These are phyloP conservation scores for Hirschfeldia incana DNA, from an alignment of 345 rosid genomes.

Conservation along the genomic window DNA sequence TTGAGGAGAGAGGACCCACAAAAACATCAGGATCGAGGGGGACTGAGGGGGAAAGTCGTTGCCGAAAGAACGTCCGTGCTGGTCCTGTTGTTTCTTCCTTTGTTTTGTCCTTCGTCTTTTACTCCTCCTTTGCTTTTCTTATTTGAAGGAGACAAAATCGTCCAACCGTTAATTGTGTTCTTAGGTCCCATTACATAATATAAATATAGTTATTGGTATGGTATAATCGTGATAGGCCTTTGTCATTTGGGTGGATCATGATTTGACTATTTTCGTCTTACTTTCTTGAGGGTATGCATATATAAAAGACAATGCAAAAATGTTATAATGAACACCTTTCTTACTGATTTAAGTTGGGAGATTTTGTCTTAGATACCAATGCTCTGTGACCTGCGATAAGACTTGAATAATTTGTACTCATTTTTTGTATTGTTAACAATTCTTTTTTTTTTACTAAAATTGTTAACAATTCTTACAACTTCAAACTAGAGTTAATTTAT, in stretches of 20 bases:
- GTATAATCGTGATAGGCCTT: slow-evolving; percentile 7
- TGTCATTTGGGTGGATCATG: slow-evolving; percentile 6
- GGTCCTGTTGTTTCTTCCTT: no score
- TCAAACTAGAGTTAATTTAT: no score
- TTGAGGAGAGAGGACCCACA: no score
- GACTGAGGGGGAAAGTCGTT: no score
- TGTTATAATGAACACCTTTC: background rate
- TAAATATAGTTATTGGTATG: slow-evolving; percentile 8
- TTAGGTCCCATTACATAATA: slow-evolving; percentile 9
- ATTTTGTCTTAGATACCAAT: background rate
- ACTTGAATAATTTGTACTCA: background rate
- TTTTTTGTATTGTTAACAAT: background rate
- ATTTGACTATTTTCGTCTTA: slow-evolving; percentile 14
- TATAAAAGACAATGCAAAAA: slow-evolving; percentile 7
- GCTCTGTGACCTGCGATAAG: background rate
- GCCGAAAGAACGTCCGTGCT: no score
- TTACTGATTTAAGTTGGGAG: background rate
- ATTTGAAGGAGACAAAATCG: background rate
- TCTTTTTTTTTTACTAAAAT: no score
- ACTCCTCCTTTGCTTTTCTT: background rate
- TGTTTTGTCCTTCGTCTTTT: no score
- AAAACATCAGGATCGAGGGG: no score
- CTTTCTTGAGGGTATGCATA: slow-evolving; percentile 55
- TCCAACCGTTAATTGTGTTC: slow-evolving; percentile 9
- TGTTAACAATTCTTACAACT: background rate